Evolutionary conservation across 495 filamentous ascomycete genomes (phyloP).

Genomic region (Neurospora sublineolata): DNA sequence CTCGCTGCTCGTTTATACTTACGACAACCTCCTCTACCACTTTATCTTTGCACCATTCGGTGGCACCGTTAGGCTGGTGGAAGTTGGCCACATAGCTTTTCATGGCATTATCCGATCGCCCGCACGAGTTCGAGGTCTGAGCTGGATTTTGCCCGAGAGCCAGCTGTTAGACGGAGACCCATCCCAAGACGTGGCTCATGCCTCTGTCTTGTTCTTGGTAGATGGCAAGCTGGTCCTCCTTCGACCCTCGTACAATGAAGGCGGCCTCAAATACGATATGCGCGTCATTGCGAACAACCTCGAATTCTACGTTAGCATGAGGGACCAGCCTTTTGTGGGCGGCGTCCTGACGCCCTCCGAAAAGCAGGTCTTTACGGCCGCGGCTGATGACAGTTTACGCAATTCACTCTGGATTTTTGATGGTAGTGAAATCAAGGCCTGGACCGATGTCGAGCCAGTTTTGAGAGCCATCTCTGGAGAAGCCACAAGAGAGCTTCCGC

Average conservation of each 20-base stretch:
- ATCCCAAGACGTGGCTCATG: constrained; percentile 88
- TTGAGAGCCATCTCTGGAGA: constrained; percentile 55
- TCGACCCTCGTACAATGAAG: constrained; percentile 66
- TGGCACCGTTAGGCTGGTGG: constrained; percentile 62
- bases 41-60: constrained; percentile 70
- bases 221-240: constrained; percentile 92
- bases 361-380: constrained; percentile 4
- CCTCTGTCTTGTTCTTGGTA: constrained; percentile 86
- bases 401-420: constrained; percentile 96
- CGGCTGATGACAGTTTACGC: constrained; percentile 44
- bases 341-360: background rate
- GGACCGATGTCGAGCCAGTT: constrained; percentile 86
- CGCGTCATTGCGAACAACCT: constrained; percentile 88
- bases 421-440: constrained; percentile 68
- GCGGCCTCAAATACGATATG: constrained; percentile 94
- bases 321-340: constrained; percentile 56
- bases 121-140: constrained; percentile 79
- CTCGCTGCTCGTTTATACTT: constrained; percentile 90
- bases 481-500: constrained; percentile 45
- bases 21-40: constrained; percentile 92
- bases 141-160: constrained; percentile 89
- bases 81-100: constrained; percentile 93
- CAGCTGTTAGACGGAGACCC: constrained; percentile 88
- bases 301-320: constrained; percentile 86
- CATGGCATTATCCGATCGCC: constrained; percentile 93